Conservation (phyloP, 495 filamentous ascomycete species). For the Massariosphaeria phaeospora region DNA sequence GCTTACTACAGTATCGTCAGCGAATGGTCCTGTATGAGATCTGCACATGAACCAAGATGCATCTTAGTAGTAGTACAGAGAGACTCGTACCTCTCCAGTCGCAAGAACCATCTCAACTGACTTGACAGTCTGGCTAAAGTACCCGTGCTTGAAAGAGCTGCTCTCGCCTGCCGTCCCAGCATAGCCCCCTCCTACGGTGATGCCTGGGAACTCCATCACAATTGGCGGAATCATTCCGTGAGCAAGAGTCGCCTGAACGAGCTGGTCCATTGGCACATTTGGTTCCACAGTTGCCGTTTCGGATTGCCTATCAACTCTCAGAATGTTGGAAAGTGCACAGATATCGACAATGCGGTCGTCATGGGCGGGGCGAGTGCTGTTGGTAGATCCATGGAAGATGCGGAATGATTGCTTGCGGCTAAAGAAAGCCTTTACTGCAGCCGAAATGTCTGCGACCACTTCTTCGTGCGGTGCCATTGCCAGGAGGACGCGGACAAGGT, state of each 20-base stretch:
- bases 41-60: too few species aligned
- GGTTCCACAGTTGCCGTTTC: conserved; percentile 53
- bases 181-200: conserved; percentile 60
- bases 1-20: too few species aligned
- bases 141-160: conserved; percentile 54
- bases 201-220: conserved; percentile 61
- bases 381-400: conserved; percentile 74
- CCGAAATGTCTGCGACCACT: conserved; percentile 46
- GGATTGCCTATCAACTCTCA: conserved; percentile 40
- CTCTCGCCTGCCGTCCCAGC: conserved; percentile 59
- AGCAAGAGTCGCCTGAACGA: conserved; percentile 50
- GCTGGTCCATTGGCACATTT: conserved; percentile 61
- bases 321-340: conserved; percentile 35
- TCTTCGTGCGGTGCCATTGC: conserved; percentile 19
- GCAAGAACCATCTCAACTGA: conserved; percentile 57
- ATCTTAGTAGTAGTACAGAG: too few species aligned
- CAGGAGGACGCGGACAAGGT: too few species aligned
- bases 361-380: conserved; percentile 58
- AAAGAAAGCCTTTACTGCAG: conserved; percentile 53
- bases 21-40: too few species aligned
- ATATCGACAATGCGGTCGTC: conserved; percentile 51
- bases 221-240: conserved; percentile 55
- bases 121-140: conserved; percentile 53
- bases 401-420: conserved; percentile 61
- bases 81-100: conserved; percentile 52